Evolutionary conservation across 2,329 filamentous ascomycete species (phyloP).

Genomic region (Coniochaeta prunicola): DNA sequence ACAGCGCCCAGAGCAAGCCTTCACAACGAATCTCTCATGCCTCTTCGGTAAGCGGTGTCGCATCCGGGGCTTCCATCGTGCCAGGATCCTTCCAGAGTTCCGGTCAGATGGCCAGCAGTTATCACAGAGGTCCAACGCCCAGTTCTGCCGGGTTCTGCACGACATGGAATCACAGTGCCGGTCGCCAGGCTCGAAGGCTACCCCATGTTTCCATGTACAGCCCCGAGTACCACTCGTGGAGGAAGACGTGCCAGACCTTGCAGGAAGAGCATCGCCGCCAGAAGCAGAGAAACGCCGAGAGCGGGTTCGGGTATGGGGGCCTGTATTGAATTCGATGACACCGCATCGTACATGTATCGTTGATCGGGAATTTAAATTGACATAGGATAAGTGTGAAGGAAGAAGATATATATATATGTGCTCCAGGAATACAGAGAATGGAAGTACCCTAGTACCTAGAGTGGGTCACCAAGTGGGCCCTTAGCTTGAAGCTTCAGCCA

Average conservation of each 20-base stretch:
- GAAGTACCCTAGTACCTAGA: neutral
- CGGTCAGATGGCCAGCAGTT: neutral
- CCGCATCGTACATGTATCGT: neutral
- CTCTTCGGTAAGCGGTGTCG: neutral
- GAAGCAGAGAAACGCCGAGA: neutral
- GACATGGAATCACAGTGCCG: neutral
- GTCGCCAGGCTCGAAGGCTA: neutral
- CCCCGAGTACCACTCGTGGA: neutral
- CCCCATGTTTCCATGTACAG: neutral
- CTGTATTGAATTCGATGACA: neutral
- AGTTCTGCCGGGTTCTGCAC: neutral
- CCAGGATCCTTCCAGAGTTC: neutral
- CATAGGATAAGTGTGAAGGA: no score
- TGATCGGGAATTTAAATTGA: no score
- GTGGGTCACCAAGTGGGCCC: neutral
- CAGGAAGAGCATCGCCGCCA: slow-evolving; percentile 1
- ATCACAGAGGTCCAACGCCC: neutral
- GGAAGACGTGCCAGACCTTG: neutral
- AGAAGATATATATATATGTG: no score
- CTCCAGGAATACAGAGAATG: no score
- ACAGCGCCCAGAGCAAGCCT: neutral
- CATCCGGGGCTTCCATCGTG: neutral
- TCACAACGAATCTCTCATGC: neutral
- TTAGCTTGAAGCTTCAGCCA: neutral
- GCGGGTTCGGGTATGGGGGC: neutral